Percentiles rank a stretch among this genome's conserved stretches.
These are phyloP conservation scores for Nitzschia sp. DNA, from an alignment of 108 stramenopile genomes.

Conservation along the genomic window DNA sequence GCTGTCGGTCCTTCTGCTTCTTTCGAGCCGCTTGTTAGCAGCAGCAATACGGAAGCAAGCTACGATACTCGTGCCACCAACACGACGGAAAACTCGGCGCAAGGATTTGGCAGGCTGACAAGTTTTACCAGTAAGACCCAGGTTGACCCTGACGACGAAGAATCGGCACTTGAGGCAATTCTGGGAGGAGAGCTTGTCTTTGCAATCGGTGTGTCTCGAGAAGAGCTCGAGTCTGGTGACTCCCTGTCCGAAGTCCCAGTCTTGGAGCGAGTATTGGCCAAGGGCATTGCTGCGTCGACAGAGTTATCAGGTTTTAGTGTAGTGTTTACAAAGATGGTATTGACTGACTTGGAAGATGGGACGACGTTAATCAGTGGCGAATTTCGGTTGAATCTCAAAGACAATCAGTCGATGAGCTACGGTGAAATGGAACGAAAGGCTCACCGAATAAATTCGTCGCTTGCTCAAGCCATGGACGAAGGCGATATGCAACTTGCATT, in stretches of 20 bases:
- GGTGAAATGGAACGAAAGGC: conserved; percentile 52
- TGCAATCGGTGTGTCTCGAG: conserved; percentile 56
- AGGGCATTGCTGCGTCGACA: conserved; percentile 52
- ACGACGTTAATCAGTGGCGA: conserved; percentile 59
- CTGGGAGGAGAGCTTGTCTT: conserved; percentile 70
- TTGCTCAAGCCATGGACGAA: conserved; percentile 73
- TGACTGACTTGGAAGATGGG: conserved; percentile 62
- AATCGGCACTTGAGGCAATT: conserved; percentile 8
- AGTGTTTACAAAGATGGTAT: conserved; percentile 47
- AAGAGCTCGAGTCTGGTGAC: conserved; percentile 56
- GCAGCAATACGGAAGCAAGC: neutral
- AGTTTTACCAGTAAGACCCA: conserved; percentile 14
- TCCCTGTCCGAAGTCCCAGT: conserved; percentile 33
- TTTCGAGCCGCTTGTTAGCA: neutral
- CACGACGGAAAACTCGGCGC: conserved; percentile 10
- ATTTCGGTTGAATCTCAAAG: conserved; percentile 44
- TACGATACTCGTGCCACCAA: neutral
- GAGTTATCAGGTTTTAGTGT: conserved; percentile 59
- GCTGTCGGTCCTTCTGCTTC: neutral
- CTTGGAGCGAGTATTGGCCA: conserved; percentile 58
- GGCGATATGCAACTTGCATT: conserved; percentile 68
- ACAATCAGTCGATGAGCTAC: conserved; percentile 36
- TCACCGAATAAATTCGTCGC: conserved; percentile 58
- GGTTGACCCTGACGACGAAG: conserved; percentile 13
- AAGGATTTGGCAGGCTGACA: conserved; percentile 46